Percentiles rank a stretch among this genome's conserved stretches.
These are phyloP conservation scores for Talaromyces piceae DNA, from an alignment of 2,329 filamentous ascomycete genomes.

Conservation along the genomic window DNA sequence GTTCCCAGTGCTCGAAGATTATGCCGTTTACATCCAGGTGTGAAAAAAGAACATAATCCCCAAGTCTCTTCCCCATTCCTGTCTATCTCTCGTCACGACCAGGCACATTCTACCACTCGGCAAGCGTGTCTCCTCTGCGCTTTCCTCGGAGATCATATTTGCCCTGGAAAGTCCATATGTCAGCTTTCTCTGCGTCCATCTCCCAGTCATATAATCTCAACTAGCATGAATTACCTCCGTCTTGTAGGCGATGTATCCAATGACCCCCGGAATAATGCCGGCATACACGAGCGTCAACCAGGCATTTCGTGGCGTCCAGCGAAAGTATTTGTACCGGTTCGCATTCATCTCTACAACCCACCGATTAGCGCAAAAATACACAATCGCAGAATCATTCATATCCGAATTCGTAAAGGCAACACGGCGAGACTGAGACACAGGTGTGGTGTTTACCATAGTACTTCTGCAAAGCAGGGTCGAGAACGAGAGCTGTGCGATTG, in stretches of 20 bases:
- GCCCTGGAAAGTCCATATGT: slow-evolving; percentile 58
- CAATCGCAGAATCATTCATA: too few relatives aligned
- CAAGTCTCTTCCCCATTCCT: background rate
- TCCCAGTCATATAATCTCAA: background rate
- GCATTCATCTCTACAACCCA: slow-evolving; percentile 61
- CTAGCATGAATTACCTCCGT: slow-evolving; percentile 67
- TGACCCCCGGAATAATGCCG: slow-evolving; percentile 59
- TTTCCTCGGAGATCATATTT: slow-evolving; percentile 81
- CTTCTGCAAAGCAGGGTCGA: slow-evolving; percentile 42
- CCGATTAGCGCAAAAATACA: background rate
- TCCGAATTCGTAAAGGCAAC: too few relatives aligned
- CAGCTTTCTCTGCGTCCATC: too few relatives aligned
- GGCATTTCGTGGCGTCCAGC: slow-evolving; percentile 80
- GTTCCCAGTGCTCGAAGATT: background rate
- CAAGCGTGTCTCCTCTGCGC: slow-evolving; percentile 75
- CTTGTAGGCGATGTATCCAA: slow-evolving; percentile 67
- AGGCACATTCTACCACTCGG: slow-evolving; percentile 47
- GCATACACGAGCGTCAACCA: slow-evolving; percentile 72
- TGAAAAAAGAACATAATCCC: background rate
- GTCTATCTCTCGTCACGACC: background rate
- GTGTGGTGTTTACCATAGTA: slow-evolving; percentile 40
- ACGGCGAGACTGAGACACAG: slow-evolving; percentile 1
- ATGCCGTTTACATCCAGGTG: background rate
- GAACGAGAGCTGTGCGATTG: slow-evolving; percentile 39
- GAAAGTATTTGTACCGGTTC: slow-evolving; percentile 90